Evolutionary conservation across 805 yeast genomes (phyloP).

Genomic region (Ogataea sp.): DNA sequence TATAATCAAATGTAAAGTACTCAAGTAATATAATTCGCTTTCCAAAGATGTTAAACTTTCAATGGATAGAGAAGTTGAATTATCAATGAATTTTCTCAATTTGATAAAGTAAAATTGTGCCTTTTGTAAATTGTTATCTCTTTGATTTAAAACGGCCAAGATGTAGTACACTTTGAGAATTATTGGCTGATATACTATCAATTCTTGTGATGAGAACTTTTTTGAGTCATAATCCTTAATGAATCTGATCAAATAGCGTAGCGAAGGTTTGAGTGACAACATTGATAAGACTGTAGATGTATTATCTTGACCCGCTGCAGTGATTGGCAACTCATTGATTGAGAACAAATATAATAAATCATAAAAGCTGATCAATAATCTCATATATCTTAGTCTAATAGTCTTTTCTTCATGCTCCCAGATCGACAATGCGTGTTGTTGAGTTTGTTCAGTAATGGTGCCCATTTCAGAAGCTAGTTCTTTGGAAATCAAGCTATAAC

Average conservation of each 20-base stretch:
- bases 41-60: slow-evolving; percentile 11
- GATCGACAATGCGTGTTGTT: no score
- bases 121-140: slow-evolving; percentile 24
- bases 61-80: no score
- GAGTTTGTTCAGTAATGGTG: neutral
- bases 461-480: neutral
- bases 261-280: slow-evolving; percentile 10
- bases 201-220: slow-evolving; percentile 30
- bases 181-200: slow-evolving; percentile 26
- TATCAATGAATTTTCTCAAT: slow-evolving; percentile 23
- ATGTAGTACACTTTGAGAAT: slow-evolving; percentile 31
- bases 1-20: slow-evolving; percentile 16
- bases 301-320: no score
- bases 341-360: no score
- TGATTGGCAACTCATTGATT: no score
- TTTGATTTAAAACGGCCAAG: slow-evolving; percentile 32
- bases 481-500: slow-evolving; percentile 22
- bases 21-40: slow-evolving; percentile 12
- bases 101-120: slow-evolving; percentile 33
- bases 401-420: slow-evolving; percentile 17
- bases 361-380: slow-evolving; percentile 26
- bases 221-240: slow-evolving; percentile 29
- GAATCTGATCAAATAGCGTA: slow-evolving; percentile 26
- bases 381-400: slow-evolving; percentile 23
- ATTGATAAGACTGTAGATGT: no score